Evolutionary conservation across 345 rosid genomes (phyloP), one percentile per base, ranked within the genome.

Genomic region (Moringa oleifera): DNA sequence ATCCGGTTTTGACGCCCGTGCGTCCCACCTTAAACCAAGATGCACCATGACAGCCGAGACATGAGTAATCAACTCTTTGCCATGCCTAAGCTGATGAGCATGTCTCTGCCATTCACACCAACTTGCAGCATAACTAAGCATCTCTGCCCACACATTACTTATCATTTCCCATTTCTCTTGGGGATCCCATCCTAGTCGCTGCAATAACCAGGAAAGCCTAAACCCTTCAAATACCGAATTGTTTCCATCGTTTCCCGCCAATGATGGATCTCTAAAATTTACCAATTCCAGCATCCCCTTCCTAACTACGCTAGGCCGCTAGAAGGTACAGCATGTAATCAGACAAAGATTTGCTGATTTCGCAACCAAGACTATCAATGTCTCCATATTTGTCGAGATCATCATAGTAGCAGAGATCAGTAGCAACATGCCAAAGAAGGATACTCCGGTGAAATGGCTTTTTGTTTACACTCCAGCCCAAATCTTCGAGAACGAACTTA

Each of bases 371-470:
- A 20, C 0, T 24, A 3, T 41, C 17, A 1, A 51, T 41, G 0
- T 20, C 49, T 18, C 7, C 7, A 13, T 0, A n/a, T 37, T 28
- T 41, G 0, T 18, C 17, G 25, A 20, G 24, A 37, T 69, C 76
- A 2, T 20, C 54, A 20, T 51, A 0, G 28, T 18, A 74, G 61
- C 73, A 67, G 25, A 78, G 11, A 23, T 55, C 57, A 16, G 74
- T 66, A 24, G 77, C 72, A 0, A 78, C 56, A 20, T 78, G 77
- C 79, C 76, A 74, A 0, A 62, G 8, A 22, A 75, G 68, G 8
- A 78, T 58, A 51, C 73, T 53, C 21, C 51, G 62, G 21, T 62
- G 53, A 17, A 76, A 71, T 25, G 65, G 76, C 6, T 25, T 59
- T 0, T 63, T 52, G 0, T 8, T 18, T 45, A 58, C 20, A 53